Evolutionary conservation across 2,329 filamentous ascomycete genomes (phyloP).

Genomic region (Phaeoacremonium minimum): DNA sequence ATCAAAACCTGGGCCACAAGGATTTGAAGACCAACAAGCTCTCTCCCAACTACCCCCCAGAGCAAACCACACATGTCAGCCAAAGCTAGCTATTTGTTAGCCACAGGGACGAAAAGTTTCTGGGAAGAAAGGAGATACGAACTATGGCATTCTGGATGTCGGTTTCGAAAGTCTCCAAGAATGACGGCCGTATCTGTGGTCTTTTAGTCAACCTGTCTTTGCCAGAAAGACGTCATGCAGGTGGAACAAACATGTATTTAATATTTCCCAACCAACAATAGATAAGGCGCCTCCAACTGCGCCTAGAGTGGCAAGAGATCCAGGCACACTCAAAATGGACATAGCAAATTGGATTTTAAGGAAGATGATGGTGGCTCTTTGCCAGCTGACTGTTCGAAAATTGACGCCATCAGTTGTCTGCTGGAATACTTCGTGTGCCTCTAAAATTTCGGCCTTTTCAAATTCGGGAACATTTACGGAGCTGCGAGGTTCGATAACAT

Average conservation of each 20-base stretch:
- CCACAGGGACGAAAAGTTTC: not conserved
- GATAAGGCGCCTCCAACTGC: conserved; percentile 33
- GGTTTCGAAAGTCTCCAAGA: conserved; percentile 1
- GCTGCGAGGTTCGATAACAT: not conserved
- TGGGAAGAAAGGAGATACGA: not conserved
- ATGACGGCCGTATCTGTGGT: conserved; percentile 1
- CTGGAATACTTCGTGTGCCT: conserved; percentile 17
- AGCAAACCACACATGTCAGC: conserved; percentile 1
- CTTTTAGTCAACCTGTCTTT: not conserved
- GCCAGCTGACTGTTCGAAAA: conserved; percentile 29
- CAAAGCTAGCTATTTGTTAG: not conserved
- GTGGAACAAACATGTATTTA: conserved; percentile 1
- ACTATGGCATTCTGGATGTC: conserved; percentile 2
- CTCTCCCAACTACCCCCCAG: not conserved
- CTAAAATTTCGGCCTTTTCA: not conserved
- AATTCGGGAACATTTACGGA: not conserved
- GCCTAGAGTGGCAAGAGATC: conserved; percentile 11
- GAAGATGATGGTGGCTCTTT: conserved; percentile 33
- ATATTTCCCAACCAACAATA: not conserved
- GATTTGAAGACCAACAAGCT: not conserved
- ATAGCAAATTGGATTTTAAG: conserved; percentile 25
- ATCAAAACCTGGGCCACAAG: conserved; percentile 15
- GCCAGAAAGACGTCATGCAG: not conserved
- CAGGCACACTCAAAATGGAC: conserved; percentile 16
- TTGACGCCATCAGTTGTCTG: conserved; percentile 18